Percentiles rank a stretch among this genome's conserved stretches.
These are phyloP conservation scores for Leccinum aurantiacum DNA, from an alignment of 768 basidiomycete species.

Conservation along the genomic window DNA sequence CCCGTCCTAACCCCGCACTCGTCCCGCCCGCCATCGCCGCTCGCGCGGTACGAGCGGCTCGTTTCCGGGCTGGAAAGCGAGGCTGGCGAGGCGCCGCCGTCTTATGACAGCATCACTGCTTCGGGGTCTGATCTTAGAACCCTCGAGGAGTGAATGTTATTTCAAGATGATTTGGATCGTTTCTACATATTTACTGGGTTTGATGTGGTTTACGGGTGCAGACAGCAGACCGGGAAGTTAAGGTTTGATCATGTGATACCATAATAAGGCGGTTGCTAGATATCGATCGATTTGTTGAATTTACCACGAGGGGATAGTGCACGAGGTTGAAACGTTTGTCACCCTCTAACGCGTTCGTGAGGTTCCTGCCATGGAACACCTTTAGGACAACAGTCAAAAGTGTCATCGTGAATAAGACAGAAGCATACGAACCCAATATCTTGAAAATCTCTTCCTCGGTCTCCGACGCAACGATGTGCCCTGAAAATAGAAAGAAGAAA, in stretches of 20 bases:
- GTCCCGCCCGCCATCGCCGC: slow-evolving; percentile 23
- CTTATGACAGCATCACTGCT: slow-evolving; percentile 31
- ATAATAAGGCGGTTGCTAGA: not conserved
- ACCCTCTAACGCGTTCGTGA: slow-evolving; percentile 61
- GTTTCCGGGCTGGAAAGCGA: slow-evolving; percentile 85
- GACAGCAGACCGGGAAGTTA: no score
- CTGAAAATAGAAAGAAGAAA: slow-evolving; percentile 34
- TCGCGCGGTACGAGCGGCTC: slow-evolving; percentile 71
- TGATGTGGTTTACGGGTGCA: not conserved
- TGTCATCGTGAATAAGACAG: not conserved
- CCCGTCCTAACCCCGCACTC: slow-evolving; percentile 3
- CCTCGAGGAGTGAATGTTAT: not conserved
- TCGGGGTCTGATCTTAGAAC: not conserved
- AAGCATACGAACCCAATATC: slow-evolving; percentile 50
- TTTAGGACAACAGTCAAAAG: slow-evolving; percentile 16
- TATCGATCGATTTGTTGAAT: not conserved
- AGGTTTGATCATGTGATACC: not conserved
- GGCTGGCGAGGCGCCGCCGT: slow-evolving; percentile 81
- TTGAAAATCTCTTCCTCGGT: slow-evolving; percentile 87
- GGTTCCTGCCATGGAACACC: slow-evolving; percentile 83
- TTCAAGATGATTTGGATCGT: not conserved
- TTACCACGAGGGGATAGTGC: not conserved
- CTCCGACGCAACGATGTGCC: slow-evolving; percentile 70
- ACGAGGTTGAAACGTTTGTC: not conserved
- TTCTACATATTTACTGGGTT: not conserved